A percentile compares a stretch with the other conserved stretches of the same genome.
phyloP scores from a whole-genome alignment of 768 basidiomycete species.

The Agrocybe pediades region DNA sequence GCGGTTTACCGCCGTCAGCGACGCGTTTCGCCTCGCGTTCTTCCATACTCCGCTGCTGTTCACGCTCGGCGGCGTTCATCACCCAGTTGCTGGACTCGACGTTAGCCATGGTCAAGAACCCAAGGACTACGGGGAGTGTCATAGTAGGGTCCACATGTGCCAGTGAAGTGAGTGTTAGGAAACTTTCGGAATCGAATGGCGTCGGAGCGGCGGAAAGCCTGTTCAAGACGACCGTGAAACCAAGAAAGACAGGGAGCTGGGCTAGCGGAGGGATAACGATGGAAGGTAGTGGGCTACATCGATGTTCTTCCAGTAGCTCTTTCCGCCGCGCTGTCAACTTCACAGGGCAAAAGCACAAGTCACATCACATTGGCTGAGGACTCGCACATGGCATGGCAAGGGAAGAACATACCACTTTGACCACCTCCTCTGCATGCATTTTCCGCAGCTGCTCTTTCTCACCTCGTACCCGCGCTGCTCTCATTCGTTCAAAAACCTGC shows the following conservation, averaged over 20 bases:
- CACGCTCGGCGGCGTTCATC: slow-evolving; percentile 56
- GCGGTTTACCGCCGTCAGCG: slow-evolving; percentile 45
- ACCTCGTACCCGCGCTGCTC: slow-evolving; percentile 51
- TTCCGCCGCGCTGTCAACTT: slow-evolving; percentile 58
- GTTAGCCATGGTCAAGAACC: slow-evolving; percentile 75
- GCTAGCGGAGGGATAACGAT: slow-evolving; percentile 61
- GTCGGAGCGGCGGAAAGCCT: slow-evolving; percentile 58
- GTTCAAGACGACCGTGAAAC: slow-evolving; percentile 59
- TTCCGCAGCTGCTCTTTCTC: slow-evolving; percentile 52
- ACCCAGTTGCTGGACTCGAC: slow-evolving; percentile 81
- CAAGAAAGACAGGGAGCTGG: slow-evolving; percentile 74
- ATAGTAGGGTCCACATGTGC: slow-evolving; percentile 72
- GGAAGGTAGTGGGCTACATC: slow-evolving; percentile 57
- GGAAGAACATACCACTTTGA: slow-evolving; percentile 48
- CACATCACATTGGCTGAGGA: slow-evolving; percentile 3
- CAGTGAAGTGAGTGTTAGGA: slow-evolving; percentile 72
- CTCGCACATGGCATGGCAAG: neutral
- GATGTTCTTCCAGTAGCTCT: slow-evolving; percentile 60
- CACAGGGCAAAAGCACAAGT: neutral
- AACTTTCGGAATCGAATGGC: slow-evolving; percentile 76
- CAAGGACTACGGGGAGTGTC: slow-evolving; percentile 68
- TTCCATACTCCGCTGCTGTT: slow-evolving; percentile 49
- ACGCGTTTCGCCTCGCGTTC: slow-evolving; percentile 49
- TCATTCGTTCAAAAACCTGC: slow-evolving; percentile 54
- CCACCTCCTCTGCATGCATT: slow-evolving; percentile 48